Evolutionary conservation across 2,329 filamentous ascomycete genomes (phyloP).

Genomic region (Cladophialophora carrionii): DNA sequence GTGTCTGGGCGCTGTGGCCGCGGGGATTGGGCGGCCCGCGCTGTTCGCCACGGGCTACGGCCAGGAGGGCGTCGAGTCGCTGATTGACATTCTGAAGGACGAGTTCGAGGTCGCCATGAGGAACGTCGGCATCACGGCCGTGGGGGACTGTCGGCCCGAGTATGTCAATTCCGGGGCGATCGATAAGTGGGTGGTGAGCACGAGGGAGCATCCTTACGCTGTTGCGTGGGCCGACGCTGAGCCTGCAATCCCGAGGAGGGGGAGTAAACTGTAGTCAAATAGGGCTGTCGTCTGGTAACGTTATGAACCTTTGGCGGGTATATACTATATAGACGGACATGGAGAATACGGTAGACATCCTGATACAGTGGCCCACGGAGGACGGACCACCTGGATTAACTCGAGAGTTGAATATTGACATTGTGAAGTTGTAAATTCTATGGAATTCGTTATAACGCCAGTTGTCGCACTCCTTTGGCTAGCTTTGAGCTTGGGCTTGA

Average conservation of each 20-base stretch:
- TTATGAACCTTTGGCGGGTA: not conserved
- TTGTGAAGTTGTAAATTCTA: conserved; percentile 11
- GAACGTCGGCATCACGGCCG: conserved; percentile 51
- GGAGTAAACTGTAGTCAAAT: conserved; percentile 20
- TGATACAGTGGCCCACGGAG: not conserved
- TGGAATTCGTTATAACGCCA: conserved; percentile 8
- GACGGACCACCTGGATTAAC: not conserved
- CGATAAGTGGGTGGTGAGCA: conserved; percentile 54
- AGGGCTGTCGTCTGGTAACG: not conserved
- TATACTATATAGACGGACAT: not conserved
- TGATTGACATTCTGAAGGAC: conserved; percentile 56
- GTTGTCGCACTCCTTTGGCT: not conserved
- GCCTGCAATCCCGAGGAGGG: conserved; percentile 6
- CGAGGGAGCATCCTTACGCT: conserved; percentile 49
- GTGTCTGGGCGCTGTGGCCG: conserved; percentile 58
- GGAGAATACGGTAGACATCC: not conserved
- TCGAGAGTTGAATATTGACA: conserved; percentile 3
- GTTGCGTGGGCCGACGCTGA: conserved; percentile 35
- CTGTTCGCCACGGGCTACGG: conserved; percentile 60
- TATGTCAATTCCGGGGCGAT: conserved; percentile 55
- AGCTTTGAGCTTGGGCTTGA: not conserved
- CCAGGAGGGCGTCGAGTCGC: conserved; percentile 58
- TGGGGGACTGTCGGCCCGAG: conserved; percentile 50
- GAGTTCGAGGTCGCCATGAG: conserved; percentile 56
- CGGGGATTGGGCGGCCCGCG: conserved; percentile 58